Evolutionary conservation across 352 stramenopile genomes (phyloP).

Genomic region (Phytophthora rubi): DNA sequence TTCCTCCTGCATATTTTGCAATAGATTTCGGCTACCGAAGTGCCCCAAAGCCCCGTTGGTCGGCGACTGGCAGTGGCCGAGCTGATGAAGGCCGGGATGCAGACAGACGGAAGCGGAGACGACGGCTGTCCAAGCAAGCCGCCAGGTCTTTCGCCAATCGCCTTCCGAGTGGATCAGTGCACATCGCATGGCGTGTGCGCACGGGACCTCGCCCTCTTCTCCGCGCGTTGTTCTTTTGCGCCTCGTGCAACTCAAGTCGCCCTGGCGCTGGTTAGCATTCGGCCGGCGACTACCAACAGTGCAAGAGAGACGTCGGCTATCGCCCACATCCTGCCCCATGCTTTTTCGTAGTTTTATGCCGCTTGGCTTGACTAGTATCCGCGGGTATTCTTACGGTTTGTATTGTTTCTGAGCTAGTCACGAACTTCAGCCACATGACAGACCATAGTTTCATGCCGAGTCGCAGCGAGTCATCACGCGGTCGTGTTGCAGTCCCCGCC

Average conservation of each 20-base stretch:
- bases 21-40: slow-evolving; percentile 1
- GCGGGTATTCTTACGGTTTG: neutral
- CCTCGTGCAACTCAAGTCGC: slow-evolving; percentile 23
- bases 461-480: slow-evolving; percentile 22
- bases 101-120: too few species aligned
- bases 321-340: slow-evolving; percentile 17
- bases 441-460: neutral
- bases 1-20: slow-evolving; percentile 1
- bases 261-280: slow-evolving; percentile 39
- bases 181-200: neutral
- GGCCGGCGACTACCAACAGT: slow-evolving; percentile 35
- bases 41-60: neutral
- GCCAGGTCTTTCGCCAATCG: slow-evolving; percentile 30
- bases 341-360: slow-evolving; percentile 19
- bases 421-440: slow-evolving; percentile 16
- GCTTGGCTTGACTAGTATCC: neutral
- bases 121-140: too few species aligned
- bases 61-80: neutral
- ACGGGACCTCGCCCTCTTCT: slow-evolving; percentile 27
- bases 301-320: slow-evolving; percentile 22
- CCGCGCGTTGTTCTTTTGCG: slow-evolving; percentile 28
- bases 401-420: neutral
- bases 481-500: slow-evolving; percentile 16
- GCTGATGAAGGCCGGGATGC: neutral
- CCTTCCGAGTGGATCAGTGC: slow-evolving; percentile 23